phyloP scores from a whole-genome alignment of 306 rosid genomes.

The Quercus variabilis region DNA sequence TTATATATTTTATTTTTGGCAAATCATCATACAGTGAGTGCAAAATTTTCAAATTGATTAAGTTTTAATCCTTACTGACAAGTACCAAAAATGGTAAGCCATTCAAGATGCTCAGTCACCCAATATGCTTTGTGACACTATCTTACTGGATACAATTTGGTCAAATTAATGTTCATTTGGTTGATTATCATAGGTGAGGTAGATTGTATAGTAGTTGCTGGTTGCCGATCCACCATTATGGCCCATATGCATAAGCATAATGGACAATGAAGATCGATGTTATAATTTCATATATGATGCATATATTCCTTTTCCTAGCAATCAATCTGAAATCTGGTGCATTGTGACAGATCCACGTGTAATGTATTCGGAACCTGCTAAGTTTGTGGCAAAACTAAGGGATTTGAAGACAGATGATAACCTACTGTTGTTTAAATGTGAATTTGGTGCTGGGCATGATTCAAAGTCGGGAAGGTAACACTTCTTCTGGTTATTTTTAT shows the following conservation, averaged over 20 bases:
- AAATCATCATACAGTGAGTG: not conserved
- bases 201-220: conserved; percentile 16
- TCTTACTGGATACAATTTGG: not conserved
- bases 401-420: conserved; percentile 71
- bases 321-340: conserved; percentile 14
- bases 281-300: conserved; percentile 9
- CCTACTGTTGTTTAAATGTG: conserved; percentile 75
- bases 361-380: conserved; percentile 83
- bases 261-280: not conserved
- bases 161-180: not conserved
- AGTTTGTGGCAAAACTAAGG: conserved; percentile 88
- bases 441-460: conserved; percentile 88
- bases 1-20: not conserved
- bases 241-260: not conserved
- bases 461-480: conserved; percentile 92
- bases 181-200: not conserved
- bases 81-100: not conserved
- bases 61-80: not conserved
- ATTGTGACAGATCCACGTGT: conserved; percentile 80
- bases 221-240: conserved; percentile 7
- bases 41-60: not conserved
- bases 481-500: not conserved
- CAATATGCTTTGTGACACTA: not conserved
- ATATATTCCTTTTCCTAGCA: not conserved
- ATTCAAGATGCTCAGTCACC: not conserved